A percentile compares a stretch with the other conserved stretches of the same genome.
Evolutionary conservation across 768 basidiomycete species (phyloP).

Genomic region (Hygrophorus pudorinus): DNA sequence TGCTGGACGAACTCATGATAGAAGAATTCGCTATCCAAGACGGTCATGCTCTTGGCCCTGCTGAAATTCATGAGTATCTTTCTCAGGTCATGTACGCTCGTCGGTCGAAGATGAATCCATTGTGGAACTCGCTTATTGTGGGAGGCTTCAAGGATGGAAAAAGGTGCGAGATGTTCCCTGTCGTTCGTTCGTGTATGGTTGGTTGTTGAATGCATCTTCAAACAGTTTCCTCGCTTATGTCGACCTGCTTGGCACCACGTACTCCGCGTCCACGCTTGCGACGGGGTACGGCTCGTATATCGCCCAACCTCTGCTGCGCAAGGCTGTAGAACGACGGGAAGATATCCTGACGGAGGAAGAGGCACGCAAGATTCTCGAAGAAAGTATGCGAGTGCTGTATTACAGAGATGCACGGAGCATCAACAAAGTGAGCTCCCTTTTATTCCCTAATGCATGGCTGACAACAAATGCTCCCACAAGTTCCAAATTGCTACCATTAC

Average conservation of each 20-base stretch:
- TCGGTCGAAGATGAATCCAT: slow-evolving; percentile 80
- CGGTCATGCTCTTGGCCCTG: slow-evolving; percentile 74
- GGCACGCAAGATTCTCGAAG: slow-evolving; percentile 68
- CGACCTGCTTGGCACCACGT: slow-evolving; percentile 94
- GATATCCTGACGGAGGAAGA: slow-evolving; percentile 68
- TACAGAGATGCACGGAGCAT: slow-evolving; percentile 94
- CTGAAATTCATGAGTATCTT: slow-evolving; percentile 89
- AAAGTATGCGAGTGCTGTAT: slow-evolving; percentile 87
- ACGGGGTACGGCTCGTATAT: slow-evolving; percentile 93
- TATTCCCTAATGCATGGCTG: neutral
- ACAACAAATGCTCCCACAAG: slow-evolving; percentile 27
- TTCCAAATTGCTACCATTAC: slow-evolving; percentile 94
- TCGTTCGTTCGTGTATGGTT: neutral
- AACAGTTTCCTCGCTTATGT: slow-evolving; percentile 86
- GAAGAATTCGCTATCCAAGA: slow-evolving; percentile 79
- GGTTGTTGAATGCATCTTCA: neutral
- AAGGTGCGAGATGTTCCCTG: slow-evolving; percentile 35
- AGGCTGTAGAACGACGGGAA: slow-evolving; percentile 79
- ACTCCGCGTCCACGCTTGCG: slow-evolving; percentile 84
- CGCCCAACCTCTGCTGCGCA: slow-evolving; percentile 85
- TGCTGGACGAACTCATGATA: slow-evolving; percentile 68
- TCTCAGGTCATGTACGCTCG: slow-evolving; percentile 85
- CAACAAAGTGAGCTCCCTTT: slow-evolving; percentile 65
- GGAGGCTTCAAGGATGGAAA: slow-evolving; percentile 85
- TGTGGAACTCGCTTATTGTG: slow-evolving; percentile 93